These are phyloP conservation scores for Pythium grandisporangium DNA, from an alignment of 352 stramenopile genomes.

Conservation along the genomic window DNA sequence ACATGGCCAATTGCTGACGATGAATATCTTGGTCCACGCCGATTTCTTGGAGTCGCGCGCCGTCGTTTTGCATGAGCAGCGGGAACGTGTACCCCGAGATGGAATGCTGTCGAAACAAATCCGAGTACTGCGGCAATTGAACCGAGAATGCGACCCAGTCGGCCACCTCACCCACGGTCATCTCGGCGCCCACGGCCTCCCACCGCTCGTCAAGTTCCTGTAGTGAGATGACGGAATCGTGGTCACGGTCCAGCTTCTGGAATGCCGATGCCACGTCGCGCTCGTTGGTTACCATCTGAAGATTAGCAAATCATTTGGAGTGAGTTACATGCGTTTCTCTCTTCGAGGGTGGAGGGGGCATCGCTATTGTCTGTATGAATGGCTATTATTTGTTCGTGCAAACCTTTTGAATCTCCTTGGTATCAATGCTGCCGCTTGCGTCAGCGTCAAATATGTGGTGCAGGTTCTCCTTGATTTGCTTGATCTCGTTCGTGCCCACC, in stretches of 20 bases:
- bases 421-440: constrained; percentile 65
- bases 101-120: constrained; percentile 66
- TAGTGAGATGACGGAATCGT: constrained; percentile 74
- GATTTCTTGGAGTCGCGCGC: constrained; percentile 56
- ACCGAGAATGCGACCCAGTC: constrained; percentile 78
- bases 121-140: constrained; percentile 74
- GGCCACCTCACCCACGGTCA: constrained; percentile 75
- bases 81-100: constrained; percentile 85
- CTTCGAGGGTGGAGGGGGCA: too few species aligned
- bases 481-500: constrained; percentile 66
- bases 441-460: constrained; percentile 74
- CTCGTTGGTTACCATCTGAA: constrained; percentile 38
- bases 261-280: constrained; percentile 63
- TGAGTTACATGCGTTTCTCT: too few species aligned
- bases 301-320: background rate
- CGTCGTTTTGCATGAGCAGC: constrained; percentile 79
- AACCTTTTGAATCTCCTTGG: constrained; percentile 56
- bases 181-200: constrained; percentile 73
- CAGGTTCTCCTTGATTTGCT: constrained; percentile 75
- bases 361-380: too few species aligned
- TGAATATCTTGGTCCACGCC: constrained; percentile 62
- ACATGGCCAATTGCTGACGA: constrained; percentile 71
- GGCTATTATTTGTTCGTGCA: constrained; percentile 5
- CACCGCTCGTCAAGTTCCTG: constrained; percentile 78
- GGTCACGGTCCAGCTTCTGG: constrained; percentile 66